Evolutionary conservation across 2,329 filamentous ascomycete species (phyloP).

Genomic region (Balansia obtecta): DNA sequence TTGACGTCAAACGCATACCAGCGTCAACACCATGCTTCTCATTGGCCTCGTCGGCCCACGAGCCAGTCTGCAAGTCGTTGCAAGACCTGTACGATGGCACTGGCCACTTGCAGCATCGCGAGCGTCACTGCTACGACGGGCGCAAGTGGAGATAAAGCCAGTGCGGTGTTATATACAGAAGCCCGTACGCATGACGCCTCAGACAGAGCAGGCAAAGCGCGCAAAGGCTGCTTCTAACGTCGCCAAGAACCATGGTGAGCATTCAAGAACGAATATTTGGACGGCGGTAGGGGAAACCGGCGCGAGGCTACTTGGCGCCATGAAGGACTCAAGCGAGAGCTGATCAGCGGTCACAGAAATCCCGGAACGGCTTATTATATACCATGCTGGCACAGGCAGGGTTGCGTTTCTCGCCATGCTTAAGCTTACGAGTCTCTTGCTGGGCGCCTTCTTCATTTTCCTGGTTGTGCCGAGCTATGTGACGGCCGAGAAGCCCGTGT

Average conservation of each 20-base stretch:
- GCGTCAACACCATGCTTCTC: not conserved
- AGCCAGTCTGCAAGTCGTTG: not conserved
- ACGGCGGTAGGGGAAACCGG: too few species aligned
- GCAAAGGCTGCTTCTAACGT: constrained; percentile 14
- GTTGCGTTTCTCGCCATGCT: constrained; percentile 57
- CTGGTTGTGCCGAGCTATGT: constrained; percentile 49
- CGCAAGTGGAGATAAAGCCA: not conserved
- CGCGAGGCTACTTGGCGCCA: too few species aligned
- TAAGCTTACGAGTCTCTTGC: constrained; percentile 58
- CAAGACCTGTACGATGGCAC: not conserved
- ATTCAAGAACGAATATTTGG: not conserved
- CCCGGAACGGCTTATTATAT: constrained; percentile 54
- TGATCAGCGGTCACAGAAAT: constrained; percentile 24
- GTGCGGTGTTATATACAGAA: not conserved
- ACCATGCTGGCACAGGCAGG: constrained; percentile 57
- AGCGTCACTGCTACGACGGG: not conserved
- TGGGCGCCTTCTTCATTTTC: constrained; percentile 53
- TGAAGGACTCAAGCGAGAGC: too few species aligned
- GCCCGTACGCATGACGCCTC: not conserved
- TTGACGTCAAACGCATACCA: not conserved
- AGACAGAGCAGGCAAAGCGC: constrained; percentile 6
- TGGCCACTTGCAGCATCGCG: not conserved
- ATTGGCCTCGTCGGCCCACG: not conserved
- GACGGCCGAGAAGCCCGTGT: constrained; percentile 25
- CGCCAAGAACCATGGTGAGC: constrained; percentile 12